Conservation (phyloP, 495 filamentous ascomycete species). For the Cercophora scortea region DNA sequence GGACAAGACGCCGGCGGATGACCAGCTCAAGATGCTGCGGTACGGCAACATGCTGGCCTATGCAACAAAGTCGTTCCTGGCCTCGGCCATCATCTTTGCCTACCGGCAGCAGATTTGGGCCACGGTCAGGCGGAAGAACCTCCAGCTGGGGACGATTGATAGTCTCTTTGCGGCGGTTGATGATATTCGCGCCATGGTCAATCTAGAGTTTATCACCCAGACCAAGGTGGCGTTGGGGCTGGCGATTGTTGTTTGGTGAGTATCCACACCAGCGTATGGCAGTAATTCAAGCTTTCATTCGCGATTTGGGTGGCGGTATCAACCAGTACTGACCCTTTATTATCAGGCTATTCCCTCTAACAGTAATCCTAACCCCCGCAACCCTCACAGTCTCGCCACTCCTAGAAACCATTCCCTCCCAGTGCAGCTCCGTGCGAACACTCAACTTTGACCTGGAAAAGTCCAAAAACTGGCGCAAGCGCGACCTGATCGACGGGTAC, state of each 20-base stretch:
- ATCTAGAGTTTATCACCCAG: constrained; percentile 23
- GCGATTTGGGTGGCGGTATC: too few relatives aligned
- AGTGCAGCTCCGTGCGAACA: constrained; percentile 15
- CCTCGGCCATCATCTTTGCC: constrained; percentile 19
- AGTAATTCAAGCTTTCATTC: too few relatives aligned
- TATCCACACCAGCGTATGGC: too few relatives aligned
- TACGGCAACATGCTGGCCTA: constrained; percentile 19
- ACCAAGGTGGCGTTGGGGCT: constrained; percentile 23
- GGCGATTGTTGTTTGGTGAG: constrained; percentile 23
- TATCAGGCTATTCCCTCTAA: constrained; percentile 19
- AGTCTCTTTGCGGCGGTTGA: constrained; percentile 25
- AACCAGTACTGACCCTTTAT: constrained; percentile 1
- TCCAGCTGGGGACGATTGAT: constrained; percentile 22
- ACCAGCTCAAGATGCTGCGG: constrained; percentile 21
- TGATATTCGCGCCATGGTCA: constrained; percentile 22
- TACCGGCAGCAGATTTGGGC: constrained; percentile 23
- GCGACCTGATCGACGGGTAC: constrained; percentile 8
- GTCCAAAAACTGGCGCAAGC: constrained; percentile 17
- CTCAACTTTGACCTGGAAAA: constrained; percentile 22
- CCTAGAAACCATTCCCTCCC: constrained; percentile 1
- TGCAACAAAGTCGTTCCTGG: constrained; percentile 15
- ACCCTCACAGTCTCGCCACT: constrained; percentile 17
- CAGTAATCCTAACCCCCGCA: constrained; percentile 19
- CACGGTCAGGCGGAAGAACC: constrained; percentile 13
- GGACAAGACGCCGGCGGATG: constrained; percentile 13